phyloP scores from a whole-genome alignment of 345 rosid species.

The Eucalyptus erythrocorys region DNA sequence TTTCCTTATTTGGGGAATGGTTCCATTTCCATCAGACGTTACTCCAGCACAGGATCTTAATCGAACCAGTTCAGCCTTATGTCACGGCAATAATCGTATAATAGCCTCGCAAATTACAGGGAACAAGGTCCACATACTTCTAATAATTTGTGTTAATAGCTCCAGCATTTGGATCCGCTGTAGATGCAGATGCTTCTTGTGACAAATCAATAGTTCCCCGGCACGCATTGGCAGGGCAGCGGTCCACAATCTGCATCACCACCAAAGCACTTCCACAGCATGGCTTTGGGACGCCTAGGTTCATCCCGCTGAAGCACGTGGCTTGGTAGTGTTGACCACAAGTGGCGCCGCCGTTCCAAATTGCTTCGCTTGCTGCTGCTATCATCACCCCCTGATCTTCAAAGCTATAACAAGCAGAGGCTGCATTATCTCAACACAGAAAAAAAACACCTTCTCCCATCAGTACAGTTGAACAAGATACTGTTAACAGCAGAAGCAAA shows the following conservation, averaged over 20 bases:
- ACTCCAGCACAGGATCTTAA: background rate
- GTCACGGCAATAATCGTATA: background rate
- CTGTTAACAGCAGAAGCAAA: background rate
- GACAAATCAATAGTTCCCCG: background rate
- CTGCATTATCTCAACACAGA: background rate
- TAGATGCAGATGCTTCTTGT: background rate
- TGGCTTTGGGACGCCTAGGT: background rate
- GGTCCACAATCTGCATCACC: background rate
- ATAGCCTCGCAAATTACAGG: background rate
- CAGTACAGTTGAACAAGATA: background rate
- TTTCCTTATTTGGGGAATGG: background rate
- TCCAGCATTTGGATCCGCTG: background rate
- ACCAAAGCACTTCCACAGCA: background rate
- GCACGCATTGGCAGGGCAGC: background rate
- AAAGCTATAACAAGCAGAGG: background rate
- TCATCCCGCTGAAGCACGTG: background rate
- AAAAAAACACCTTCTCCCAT: background rate
- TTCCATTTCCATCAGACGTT: background rate
- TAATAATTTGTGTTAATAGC: background rate
- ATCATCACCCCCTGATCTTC: background rate
- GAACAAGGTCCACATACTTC: background rate
- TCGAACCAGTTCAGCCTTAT: background rate
- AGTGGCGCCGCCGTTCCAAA: background rate
- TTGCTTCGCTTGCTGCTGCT: background rate
- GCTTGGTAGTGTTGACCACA: background rate